These are phyloP conservation scores for Aeminium ludgeri DNA, from an alignment of 495 filamentous ascomycete genomes.

Conservation along the genomic window DNA sequence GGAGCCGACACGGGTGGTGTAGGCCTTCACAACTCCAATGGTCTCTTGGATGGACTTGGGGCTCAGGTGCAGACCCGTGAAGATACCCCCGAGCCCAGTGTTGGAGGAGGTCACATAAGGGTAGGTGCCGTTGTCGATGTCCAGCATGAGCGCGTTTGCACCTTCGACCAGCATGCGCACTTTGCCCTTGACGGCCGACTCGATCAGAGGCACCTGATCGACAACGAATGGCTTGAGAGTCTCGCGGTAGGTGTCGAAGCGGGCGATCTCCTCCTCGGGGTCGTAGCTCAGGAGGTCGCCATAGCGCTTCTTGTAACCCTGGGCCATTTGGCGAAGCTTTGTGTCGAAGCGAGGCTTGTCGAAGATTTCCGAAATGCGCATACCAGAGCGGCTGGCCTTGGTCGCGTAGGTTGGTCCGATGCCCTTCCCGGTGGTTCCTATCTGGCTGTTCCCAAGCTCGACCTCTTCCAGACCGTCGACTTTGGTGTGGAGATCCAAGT, in stretches of 20 bases:
- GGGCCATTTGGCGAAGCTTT: slow-evolving; percentile 48
- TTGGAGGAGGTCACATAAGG: slow-evolving; percentile 63
- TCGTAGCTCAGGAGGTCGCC: slow-evolving; percentile 60
- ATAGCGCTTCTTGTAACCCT: slow-evolving; percentile 53
- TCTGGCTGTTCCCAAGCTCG: slow-evolving; percentile 41
- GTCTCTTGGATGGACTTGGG: slow-evolving; percentile 40
- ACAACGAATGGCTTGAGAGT: slow-evolving; percentile 51
- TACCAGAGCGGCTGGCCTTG: slow-evolving; percentile 59
- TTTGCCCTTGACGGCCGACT: slow-evolving; percentile 38
- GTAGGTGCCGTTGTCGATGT: slow-evolving; percentile 61
- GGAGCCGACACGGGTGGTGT: slow-evolving; percentile 46
- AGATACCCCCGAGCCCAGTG: slow-evolving; percentile 44
- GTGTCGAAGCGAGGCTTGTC: slow-evolving; percentile 55
- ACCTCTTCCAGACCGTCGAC: slow-evolving; percentile 72
- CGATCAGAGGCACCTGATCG: slow-evolving; percentile 47
- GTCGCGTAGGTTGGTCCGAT: slow-evolving; percentile 54
- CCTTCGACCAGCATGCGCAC: slow-evolving; percentile 66
- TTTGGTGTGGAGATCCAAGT: slow-evolving; percentile 65
- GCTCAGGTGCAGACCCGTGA: slow-evolving; percentile 50
- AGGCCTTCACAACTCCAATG: slow-evolving; percentile 80
- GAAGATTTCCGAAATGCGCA: slow-evolving; percentile 62
- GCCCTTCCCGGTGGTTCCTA: slow-evolving; percentile 38
- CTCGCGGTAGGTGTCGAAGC: slow-evolving; percentile 52
- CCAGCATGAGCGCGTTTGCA: slow-evolving; percentile 73
- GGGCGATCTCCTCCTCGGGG: slow-evolving; percentile 61